A percentile compares a stretch with the other conserved stretches of the same genome.
Conservation (phyloP, 2,329 filamentous ascomycete genomes). For the Cladophialophora psammophila region DNA sequence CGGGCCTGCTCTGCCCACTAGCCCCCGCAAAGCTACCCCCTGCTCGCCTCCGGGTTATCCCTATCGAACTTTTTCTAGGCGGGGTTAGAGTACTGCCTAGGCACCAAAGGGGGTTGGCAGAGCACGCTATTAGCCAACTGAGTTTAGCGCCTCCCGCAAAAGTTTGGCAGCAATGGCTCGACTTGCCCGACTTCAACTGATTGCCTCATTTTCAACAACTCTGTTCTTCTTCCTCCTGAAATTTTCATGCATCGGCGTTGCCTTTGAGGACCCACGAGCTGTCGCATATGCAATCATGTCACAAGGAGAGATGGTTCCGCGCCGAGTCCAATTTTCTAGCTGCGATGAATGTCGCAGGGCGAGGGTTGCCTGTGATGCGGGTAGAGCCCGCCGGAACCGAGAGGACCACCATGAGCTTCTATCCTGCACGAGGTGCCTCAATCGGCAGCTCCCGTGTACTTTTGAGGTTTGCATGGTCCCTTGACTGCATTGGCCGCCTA, state of each 20-base stretch:
- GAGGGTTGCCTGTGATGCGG: constrained; percentile 45
- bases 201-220: background rate
- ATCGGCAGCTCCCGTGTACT: constrained; percentile 34
- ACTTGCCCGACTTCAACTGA: background rate
- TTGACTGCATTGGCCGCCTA: background rate
- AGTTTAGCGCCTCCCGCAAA: constrained; percentile 1
- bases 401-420: constrained; percentile 35
- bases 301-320: constrained; percentile 25
- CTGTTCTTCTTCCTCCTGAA: no score
- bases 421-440: constrained; percentile 39
- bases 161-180: background rate
- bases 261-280: background rate
- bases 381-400: constrained; percentile 35
- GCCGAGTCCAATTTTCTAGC: constrained; percentile 47
- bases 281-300: constrained; percentile 18
- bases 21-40: background rate
- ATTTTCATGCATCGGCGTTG: background rate
- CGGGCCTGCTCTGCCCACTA: background rate
- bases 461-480: constrained; percentile 30
- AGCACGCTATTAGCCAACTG: background rate
- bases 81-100: background rate
- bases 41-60: background rate
- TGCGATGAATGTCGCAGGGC: constrained; percentile 47
- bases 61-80: background rate
- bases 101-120: background rate